Conservation (phyloP, 805 yeast genomes). For the Metschnikowia orientalis region DNA sequence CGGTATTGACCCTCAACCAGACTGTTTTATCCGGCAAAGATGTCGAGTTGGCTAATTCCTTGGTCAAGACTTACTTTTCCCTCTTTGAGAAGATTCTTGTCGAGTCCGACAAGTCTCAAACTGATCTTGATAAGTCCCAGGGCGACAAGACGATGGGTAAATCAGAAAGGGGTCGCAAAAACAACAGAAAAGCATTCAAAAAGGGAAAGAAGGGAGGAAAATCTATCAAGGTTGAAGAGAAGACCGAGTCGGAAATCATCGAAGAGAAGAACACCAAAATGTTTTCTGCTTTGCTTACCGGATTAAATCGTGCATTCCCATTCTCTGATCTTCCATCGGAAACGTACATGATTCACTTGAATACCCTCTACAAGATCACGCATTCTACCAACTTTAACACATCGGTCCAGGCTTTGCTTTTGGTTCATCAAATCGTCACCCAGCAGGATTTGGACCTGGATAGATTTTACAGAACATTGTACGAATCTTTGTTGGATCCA, state of each 20-base stretch:
- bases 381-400: constrained; percentile 94
- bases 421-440: constrained; percentile 74
- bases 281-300: constrained; percentile 88
- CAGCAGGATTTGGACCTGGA: constrained; percentile 54
- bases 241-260: constrained; percentile 56
- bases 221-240: constrained; percentile 58
- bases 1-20: constrained; percentile 85
- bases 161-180: constrained; percentile 53
- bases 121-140: constrained; percentile 26
- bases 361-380: constrained; percentile 82
- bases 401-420: constrained; percentile 83
- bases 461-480: constrained; percentile 81
- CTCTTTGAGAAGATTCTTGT: constrained; percentile 78
- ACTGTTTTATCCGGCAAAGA: constrained; percentile 81
- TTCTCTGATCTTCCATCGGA: constrained; percentile 72
- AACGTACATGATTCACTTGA: constrained; percentile 69
- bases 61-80: constrained; percentile 80
- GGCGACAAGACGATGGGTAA: constrained; percentile 41
- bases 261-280: constrained; percentile 82
- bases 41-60: constrained; percentile 71
- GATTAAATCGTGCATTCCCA: constrained; percentile 94
- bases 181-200: constrained; percentile 63
- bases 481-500: constrained; percentile 83
- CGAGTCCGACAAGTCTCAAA: constrained; percentile 54
- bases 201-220: constrained; percentile 87